Evolutionary conservation across 228 moss, liverwort and hornwort species (phyloP), one percentile per base, ranked within the genome.

Genomic region (Sphagnum fallax): DNA sequence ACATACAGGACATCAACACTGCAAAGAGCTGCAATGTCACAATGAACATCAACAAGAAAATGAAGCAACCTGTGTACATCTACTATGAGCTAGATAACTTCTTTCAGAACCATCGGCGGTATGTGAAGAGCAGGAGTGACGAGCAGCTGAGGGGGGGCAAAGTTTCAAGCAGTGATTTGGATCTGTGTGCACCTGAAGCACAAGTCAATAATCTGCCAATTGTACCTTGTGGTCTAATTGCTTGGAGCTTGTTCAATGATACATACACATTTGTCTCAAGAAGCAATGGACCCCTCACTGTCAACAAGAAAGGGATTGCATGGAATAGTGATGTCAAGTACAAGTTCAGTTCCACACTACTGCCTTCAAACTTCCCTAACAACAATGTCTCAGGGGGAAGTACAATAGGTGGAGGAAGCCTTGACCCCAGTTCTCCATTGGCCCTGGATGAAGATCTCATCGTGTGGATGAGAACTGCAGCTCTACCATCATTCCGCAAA

Each of bases 191-290:
- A 67, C 75, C 71, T 15, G 71, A 79, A 60, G 79, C 70, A 47
- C 4, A 11, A 4, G 32, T 18, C 10, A 60, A 60, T 6, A 71
- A 64, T 13, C 62, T 8, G 8, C 62, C 62, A 4, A 6, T 79
- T 47, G 4, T 71, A 10, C 79, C 79, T 18, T 79, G 75, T 51
- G 79, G 79, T 16, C 68, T 79, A 5, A 65, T 79, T 59, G 79
- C 79, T 14, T 79, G 79, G 79, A 79, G 79, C 52, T 50, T 79
- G 47, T 79, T 79, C 60, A 79, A 79, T 2, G 75, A 79, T 11
- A 60, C 75, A 0, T 79, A 79, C 18, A 49, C 0, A 16, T 70
- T 79, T 12, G 32, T 32, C 32, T 15, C 14, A 0, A 2, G 62
- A 11, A 59, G 65, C 14, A 70, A 74, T 8, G 0, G 14, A 47